Percentiles rank a stretch among this genome's conserved stretches.
Evolutionary conservation across 208 protist genomes (phyloP).

Genomic region (Balamuthia mandrillaris): DNA sequence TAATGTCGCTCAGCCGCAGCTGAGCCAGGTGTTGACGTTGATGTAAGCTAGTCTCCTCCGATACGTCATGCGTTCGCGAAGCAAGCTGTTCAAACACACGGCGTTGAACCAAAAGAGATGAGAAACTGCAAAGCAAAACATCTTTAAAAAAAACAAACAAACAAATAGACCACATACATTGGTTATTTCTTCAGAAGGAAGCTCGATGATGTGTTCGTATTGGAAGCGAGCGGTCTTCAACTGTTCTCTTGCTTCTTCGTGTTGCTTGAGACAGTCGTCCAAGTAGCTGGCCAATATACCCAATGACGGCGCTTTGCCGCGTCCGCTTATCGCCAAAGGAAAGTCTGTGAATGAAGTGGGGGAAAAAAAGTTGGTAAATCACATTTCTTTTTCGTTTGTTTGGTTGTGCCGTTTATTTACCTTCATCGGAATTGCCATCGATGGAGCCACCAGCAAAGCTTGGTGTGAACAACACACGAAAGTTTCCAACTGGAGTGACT

Average conservation of each 20-base stretch:
- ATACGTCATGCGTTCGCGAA: neutral
- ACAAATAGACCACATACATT: neutral
- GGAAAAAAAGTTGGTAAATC: neutral
- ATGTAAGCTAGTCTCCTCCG: slow-evolving; percentile 11
- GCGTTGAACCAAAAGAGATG: neutral
- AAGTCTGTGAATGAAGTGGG: neutral
- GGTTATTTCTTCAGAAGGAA: slow-evolving; percentile 18
- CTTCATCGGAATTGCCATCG: no score
- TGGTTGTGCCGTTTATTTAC: no score
- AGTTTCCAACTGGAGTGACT: neutral
- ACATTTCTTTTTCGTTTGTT: neutral
- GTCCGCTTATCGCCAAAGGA: neutral
- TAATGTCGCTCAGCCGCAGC: slow-evolving; percentile 19
- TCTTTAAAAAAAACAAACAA: neutral
- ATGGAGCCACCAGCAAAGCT: neutral
- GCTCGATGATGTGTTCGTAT: neutral
- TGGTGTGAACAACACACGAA: slow-evolving; percentile 19
- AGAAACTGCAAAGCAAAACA: no score
- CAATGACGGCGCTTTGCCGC: neutral
- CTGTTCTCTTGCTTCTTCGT: slow-evolving; percentile 10
- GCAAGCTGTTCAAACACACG: neutral
- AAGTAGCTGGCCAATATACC: neutral
- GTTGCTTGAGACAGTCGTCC: slow-evolving; percentile 3
- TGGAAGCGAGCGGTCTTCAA: neutral
- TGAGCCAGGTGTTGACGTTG: slow-evolving; percentile 24